These are phyloP conservation scores for Lithospermum erythrorhizon DNA, from an alignment of 257 asterid genomes.

Conservation along the genomic window DNA sequence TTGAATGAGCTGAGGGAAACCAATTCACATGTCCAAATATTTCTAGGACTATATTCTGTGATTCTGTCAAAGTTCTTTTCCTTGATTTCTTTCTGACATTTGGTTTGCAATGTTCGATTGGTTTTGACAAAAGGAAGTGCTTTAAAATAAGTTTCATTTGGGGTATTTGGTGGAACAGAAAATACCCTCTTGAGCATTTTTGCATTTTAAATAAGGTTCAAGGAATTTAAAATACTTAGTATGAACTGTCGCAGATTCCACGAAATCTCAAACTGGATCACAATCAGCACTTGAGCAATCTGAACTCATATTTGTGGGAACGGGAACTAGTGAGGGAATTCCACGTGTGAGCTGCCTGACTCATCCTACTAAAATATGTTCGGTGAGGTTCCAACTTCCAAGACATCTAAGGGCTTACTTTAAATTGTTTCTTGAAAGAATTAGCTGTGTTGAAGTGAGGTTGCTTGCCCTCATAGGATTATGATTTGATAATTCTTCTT, in stretches of 20 bases:
- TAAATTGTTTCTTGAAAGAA: background rate
- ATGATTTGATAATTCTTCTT: background rate
- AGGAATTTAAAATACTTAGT: background rate
- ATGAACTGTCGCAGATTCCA: conserved; percentile 31
- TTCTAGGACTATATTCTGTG: too few relatives aligned
- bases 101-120: too few relatives aligned
- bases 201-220: background rate
- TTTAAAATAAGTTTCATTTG: background rate
- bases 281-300: conserved; percentile 34
- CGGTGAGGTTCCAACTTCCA: conserved; percentile 30
- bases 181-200: background rate
- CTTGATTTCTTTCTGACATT: background rate
- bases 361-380: conserved; percentile 54
- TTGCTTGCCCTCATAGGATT: background rate
- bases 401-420: conserved; percentile 4
- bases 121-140: background rate
- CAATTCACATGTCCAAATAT: too few relatives aligned
- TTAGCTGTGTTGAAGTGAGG: background rate
- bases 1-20: too few relatives aligned
- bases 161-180: background rate
- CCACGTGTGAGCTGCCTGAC: conserved; percentile 99
- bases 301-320: conserved; percentile 73
- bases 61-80: background rate
- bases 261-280: conserved; percentile 22
- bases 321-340: conserved; percentile 98